A percentile compares a stretch with the other conserved stretches of the same genome.
Conservation (phyloP, 257 asterid species). For the Henckelia pumila region DNA sequence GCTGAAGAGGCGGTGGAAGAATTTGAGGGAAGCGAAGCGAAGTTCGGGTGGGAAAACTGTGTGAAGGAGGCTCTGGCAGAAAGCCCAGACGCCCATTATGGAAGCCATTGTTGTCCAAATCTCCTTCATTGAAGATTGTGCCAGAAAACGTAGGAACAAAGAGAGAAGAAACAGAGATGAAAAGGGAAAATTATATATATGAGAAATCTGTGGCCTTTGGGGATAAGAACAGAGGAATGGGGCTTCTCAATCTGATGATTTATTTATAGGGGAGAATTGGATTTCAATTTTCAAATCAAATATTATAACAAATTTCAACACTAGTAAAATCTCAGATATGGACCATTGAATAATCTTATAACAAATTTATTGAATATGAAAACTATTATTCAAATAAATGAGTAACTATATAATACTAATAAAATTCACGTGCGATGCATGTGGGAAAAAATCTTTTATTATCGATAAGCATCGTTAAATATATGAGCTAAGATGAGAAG, state of each 20-base stretch:
- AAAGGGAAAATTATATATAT: neutral
- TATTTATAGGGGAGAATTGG: neutral
- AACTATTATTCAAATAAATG: too few species aligned
- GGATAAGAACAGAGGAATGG: neutral
- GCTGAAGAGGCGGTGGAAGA: constrained; percentile 46
- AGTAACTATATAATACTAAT: too few species aligned
- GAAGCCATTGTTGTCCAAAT: constrained; percentile 67
- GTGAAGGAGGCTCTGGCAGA: constrained; percentile 57
- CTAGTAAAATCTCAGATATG: too few species aligned
- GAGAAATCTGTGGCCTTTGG: neutral
- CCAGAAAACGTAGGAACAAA: too few species aligned
- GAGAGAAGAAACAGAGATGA: neutral
- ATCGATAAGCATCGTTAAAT: too few species aligned
- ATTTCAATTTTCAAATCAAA: too few species aligned
- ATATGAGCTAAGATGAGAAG: too few species aligned
- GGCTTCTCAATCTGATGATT: neutral
- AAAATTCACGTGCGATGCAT: too few species aligned
- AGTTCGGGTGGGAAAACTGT: constrained; percentile 62
- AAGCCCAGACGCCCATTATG: constrained; percentile 69
- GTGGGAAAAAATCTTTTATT: too few species aligned
- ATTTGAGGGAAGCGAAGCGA: constrained; percentile 51
- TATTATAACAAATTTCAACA: too few species aligned
- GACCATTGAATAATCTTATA: too few species aligned
- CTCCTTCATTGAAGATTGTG: constrained; percentile 52
- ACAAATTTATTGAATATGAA: too few species aligned